Percentiles rank a stretch among this genome's conserved stretches.
These are phyloP conservation scores for Cryptococcus hybrid DNA, from an alignment of 1,284 basidiomycete species.

Conservation along the genomic window DNA sequence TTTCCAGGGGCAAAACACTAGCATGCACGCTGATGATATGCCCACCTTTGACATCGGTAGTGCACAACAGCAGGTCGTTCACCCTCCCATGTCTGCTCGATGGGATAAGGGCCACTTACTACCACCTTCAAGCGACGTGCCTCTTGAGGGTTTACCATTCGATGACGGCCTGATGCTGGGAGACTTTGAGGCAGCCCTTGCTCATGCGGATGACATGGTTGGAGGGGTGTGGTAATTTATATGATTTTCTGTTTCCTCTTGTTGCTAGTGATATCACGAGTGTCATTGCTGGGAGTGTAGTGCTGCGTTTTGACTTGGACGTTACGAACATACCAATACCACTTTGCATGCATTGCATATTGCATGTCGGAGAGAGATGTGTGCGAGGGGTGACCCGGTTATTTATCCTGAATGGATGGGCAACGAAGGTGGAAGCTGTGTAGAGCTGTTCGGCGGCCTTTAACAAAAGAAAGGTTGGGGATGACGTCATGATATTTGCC, in stretches of 20 bases:
- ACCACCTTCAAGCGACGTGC: slow-evolving; percentile 19
- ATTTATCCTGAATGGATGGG: too few species aligned
- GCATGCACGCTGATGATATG: not conserved
- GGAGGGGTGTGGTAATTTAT: not conserved
- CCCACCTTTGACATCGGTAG: not conserved
- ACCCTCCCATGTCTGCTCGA: slow-evolving; percentile 4
- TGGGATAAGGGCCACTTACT: slow-evolving; percentile 11
- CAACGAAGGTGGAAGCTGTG: too few species aligned
- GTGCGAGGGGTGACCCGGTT: too few species aligned
- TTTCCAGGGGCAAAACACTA: not conserved
- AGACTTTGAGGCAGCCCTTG: slow-evolving; percentile 22
- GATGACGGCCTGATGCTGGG: slow-evolving; percentile 14
- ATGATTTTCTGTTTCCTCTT: not conserved
- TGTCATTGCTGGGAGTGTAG: too few species aligned
- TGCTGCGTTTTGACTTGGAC: too few species aligned
- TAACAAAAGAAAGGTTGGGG: too few species aligned
- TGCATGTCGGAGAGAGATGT: too few species aligned
- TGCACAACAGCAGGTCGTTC: not conserved
- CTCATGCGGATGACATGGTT: slow-evolving; percentile 24
- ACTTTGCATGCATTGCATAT: too few species aligned
- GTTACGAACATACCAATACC: too few species aligned
- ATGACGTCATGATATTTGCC: too few species aligned
- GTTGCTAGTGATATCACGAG: not conserved
- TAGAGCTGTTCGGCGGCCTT: too few species aligned
- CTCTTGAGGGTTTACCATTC: slow-evolving; percentile 15